Evolutionary conservation across 805 yeast species (phyloP), one percentile per base, ranked within the genome.

Genomic region (Candida ficus): DNA sequence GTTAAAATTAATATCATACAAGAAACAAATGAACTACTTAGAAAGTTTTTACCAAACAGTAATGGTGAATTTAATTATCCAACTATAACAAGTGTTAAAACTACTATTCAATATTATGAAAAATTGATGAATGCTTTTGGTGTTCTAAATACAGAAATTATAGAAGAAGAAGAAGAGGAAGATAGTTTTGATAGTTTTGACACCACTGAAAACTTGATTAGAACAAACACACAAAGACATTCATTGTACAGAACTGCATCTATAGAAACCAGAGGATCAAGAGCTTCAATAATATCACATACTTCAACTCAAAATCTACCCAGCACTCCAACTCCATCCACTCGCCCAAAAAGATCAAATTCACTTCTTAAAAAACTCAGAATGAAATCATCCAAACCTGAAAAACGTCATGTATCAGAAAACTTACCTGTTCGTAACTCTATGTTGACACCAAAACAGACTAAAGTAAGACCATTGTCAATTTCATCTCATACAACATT

Each of bases 81-180:
- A 29, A 35, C 22, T 9, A n/a, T 41, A 10, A 16, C 22, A 4
- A 30, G 27, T 2, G 44, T 54, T 6, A 45, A 47, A 5, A 34
- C 49, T 8, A 53, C 47, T 1, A 31, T 56, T 8, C 36, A 29
- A 7, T 56, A 56, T 30, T 56, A 56, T 29, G 43, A 44, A 13
- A 54, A 50, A 31, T 31, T 56, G 9, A 47, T 54, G 51, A 48
- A 46, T 35, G 60, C 60, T 6, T 56, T 53, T 38, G 56, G 53
- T 7, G 41, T 49, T 4, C 39, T 54, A 29, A 40, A 41, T 5
- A 30, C 10, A 6, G 18, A 4, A 4, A 8, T 3, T 12, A 21
- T 17, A 3, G 31, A 40, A 4, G 29, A 25, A 0, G 40, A 14
- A 6, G 29, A 27, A 6, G 31, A 19, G 8, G 29, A 26, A 25